Evolutionary conservation across 1,284 basidiomycete genomes (phyloP).

Genomic region (Lignosus rhinocerotis): DNA sequence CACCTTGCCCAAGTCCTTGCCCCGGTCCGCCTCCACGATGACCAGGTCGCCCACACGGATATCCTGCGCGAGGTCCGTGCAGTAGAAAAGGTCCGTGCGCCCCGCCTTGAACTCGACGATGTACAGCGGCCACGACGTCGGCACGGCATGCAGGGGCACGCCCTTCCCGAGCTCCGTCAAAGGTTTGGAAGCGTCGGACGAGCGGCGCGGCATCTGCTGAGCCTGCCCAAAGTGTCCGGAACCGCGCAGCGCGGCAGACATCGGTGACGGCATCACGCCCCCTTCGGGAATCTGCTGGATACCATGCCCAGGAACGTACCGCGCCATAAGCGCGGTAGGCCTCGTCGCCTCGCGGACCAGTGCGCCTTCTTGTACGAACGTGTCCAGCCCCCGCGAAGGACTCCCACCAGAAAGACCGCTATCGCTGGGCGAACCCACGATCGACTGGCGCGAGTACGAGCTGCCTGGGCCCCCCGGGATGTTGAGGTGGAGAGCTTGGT

Average conservation of each 20-base stretch:
- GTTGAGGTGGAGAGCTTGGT: slow-evolving; percentile 56
- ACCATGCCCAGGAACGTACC: slow-evolving; percentile 64
- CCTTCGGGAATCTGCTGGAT: slow-evolving; percentile 58
- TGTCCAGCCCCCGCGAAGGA: slow-evolving; percentile 33
- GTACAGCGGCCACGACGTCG: slow-evolving; percentile 85
- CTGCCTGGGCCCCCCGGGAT: slow-evolving; percentile 43
- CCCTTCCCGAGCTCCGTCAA: slow-evolving; percentile 85
- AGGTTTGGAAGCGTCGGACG: slow-evolving; percentile 50
- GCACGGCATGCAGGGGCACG: slow-evolving; percentile 81
- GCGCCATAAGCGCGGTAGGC: slow-evolving; percentile 43
- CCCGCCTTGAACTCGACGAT: slow-evolving; percentile 98
- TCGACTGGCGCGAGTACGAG: slow-evolving; percentile 47
- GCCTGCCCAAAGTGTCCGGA: slow-evolving; percentile 31
- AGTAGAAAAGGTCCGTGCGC: slow-evolving; percentile 92
- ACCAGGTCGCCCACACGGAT: slow-evolving; percentile 87
- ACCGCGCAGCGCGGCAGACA: slow-evolving; percentile 30
- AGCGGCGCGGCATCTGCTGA: slow-evolving; percentile 43
- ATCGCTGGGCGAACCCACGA: slow-evolving; percentile 63
- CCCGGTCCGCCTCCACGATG: slow-evolving; percentile 96
- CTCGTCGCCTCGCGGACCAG: slow-evolving; percentile 14
- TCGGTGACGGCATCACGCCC: slow-evolving; percentile 33
- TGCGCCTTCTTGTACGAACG: slow-evolving; percentile 20
- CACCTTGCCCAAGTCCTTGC: slow-evolving; percentile 90
- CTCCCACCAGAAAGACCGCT: slow-evolving; percentile 34
- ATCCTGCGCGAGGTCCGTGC: slow-evolving; percentile 65